Percentiles rank a stretch among this genome's conserved stretches.
phyloP scores from a whole-genome alignment of 306 rosid genomes.

The Cucurbita ficifolia region DNA sequence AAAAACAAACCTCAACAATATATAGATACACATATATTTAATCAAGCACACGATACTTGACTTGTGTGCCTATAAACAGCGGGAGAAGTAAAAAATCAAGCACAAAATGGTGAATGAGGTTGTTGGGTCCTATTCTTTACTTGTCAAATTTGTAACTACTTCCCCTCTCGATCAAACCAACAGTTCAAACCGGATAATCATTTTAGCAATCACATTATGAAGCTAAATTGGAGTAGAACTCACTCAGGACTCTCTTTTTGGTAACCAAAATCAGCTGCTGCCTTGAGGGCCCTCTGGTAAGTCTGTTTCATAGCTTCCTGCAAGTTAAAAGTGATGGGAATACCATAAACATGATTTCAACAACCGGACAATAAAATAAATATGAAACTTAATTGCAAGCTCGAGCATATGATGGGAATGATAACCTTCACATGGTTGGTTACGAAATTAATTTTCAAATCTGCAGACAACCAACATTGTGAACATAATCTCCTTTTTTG shows the following conservation, averaged over 20 bases:
- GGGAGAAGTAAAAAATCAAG: not conserved
- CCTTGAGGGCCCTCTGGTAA: constrained; percentile 81
- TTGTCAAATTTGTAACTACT: not conserved
- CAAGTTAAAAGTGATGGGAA: constrained; percentile 6
- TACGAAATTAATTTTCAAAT: not conserved
- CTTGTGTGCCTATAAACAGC: not conserved
- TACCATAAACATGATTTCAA: not conserved
- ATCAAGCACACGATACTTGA: not conserved
- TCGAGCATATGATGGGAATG: not conserved
- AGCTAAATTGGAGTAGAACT: constrained; percentile 21
- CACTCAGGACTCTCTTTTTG: constrained; percentile 90
- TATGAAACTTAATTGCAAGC: not conserved
- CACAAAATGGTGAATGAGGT: not conserved
- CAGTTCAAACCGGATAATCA: not conserved
- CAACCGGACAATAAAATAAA: not conserved
- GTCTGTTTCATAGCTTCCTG: constrained; percentile 95
- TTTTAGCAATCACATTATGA: not conserved
- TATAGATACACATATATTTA: not conserved
- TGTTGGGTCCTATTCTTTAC: not conserved
- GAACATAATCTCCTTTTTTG: not conserved
- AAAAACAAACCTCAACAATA: not conserved
- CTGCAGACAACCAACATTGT: not conserved
- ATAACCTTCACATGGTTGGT: not conserved
- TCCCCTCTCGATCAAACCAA: not conserved
- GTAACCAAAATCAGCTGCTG: constrained; percentile 67